Base-by-base conservation (phyloP, 306 rosid genomes). In the Pyrus betulifolia region DNA sequence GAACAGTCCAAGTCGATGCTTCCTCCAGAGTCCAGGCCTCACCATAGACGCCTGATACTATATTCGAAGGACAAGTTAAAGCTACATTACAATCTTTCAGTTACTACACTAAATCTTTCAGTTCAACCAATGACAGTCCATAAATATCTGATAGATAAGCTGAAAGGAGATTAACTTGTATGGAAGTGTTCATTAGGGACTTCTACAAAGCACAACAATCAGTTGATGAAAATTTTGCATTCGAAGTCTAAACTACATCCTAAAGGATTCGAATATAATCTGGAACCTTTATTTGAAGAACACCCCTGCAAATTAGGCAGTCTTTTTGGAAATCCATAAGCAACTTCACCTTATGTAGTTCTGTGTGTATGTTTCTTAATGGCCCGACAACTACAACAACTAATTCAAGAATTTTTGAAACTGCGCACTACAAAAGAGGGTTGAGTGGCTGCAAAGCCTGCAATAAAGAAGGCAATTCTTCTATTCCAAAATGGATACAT, bases 31-130 rank as follows among this genome's bases (percentile, higher is more conserved):
- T 51, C 69, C 21, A 33, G 33, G 14, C 31, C 45, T 76, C 64
- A 71, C 74, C 81, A 64, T 12, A 57, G 31, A 81, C 33, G 70
- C 78, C 77, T 81, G 84, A 65, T 45, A 69, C 62, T 67, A 25
- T 3, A 62, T 49, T 54, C 3, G 44, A 28, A 70, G 45, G 15
- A 12, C 25, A 61, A 63, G 22, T 18, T 27, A 7, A 35, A 23
- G 9, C 35, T 22, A 59, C 27, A 23, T 31, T 23, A 23, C 8
- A 30, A 30, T 63, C 11, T 17, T 3, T 42, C 3, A 40, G 58
- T 49, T 49, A 1, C 35, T 8, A 59, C 19, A 5, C 25, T 15
- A 23, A 30, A 63, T 63, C 11, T 17, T 1, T 42, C 3, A 40
- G 58, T 51, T 51, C 23, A 58, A 59, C 5, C 21, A 22, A 23